Percentiles rank a stretch among this genome's conserved stretches.
phyloP scores from a whole-genome alignment of 73 alveolate species.

The Loxodes magnus region DNA sequence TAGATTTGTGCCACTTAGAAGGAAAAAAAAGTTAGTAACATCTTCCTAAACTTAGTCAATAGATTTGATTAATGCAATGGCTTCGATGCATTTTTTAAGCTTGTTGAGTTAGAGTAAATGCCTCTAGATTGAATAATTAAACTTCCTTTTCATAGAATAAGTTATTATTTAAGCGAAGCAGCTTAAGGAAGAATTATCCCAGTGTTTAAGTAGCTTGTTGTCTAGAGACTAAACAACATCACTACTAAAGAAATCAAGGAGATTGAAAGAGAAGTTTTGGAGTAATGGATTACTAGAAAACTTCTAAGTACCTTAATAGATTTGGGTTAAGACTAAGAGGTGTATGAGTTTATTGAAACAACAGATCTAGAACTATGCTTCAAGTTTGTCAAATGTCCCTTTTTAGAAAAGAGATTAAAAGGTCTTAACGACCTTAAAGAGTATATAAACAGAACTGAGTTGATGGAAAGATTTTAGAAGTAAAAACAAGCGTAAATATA shows the following conservation, averaged over 20 bases:
- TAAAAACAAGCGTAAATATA: conserved; percentile 23
- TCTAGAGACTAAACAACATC: conserved; percentile 15
- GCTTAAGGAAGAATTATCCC: conserved; percentile 1
- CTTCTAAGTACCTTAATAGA: neutral
- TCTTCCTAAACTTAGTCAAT: neutral
- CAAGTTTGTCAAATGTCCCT: conserved; percentile 45
- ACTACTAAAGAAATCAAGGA: conserved; percentile 25
- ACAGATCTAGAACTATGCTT: conserved; percentile 28
- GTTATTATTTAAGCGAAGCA: neutral
- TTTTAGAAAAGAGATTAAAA: conserved; percentile 49
- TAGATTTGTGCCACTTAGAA: neutral
- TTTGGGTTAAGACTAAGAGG: neutral
- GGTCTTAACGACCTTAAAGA: conserved; percentile 62
- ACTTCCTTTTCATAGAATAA: conserved; percentile 1
- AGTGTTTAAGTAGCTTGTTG: conserved; percentile 2
- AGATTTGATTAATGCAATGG: neutral
- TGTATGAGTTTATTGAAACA: conserved; percentile 15
- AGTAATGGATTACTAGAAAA: too few relatives aligned
- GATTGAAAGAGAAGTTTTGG: conserved; percentile 26
- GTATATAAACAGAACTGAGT: conserved; percentile 17
- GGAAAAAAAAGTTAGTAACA: neutral
- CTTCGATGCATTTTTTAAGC: neutral
- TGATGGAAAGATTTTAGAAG: conserved; percentile 26
- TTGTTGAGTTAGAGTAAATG: neutral
- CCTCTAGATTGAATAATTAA: neutral